Conservation (phyloP, 345 rosid species). For the Eucalyptus polybractea region DNA sequence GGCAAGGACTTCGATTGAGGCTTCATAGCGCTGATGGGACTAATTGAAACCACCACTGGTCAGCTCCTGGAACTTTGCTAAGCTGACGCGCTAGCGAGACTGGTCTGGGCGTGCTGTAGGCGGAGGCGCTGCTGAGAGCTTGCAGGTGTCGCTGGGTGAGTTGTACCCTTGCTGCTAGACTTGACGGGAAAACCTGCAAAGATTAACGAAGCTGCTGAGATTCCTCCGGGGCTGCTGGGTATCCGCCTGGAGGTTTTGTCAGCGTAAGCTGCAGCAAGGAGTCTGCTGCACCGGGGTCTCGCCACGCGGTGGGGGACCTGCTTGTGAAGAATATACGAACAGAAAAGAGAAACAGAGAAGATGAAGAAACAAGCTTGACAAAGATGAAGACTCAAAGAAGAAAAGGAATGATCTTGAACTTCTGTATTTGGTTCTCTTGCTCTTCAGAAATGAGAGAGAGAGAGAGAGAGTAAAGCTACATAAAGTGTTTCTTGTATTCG, state of each 20-base stretch:
- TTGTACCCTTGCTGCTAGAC: not conserved
- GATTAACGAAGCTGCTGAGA: not conserved
- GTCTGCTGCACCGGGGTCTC: not conserved
- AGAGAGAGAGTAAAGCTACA: no score
- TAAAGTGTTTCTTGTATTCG: no score
- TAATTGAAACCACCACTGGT: not conserved
- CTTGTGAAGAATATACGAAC: no score
- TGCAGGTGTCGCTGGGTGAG: not conserved
- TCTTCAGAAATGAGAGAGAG: no score
- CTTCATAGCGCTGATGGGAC: not conserved
- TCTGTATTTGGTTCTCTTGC: no score
- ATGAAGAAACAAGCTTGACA: no score
- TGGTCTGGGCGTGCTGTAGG: not conserved
- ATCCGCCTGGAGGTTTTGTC: not conserved
- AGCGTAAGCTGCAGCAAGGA: not conserved
- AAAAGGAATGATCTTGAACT: no score
- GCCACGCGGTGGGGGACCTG: not conserved
- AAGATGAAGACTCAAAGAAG: no score
- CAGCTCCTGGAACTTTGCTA: not conserved
- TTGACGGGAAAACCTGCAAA: not conserved
- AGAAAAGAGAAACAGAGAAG: no score
- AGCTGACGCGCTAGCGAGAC: not conserved
- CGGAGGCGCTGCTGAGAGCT: not conserved
- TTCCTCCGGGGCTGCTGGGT: not conserved
- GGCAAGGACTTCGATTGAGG: not conserved